Conservation (phyloP, 2,329 filamentous ascomycete species). For the Aspergillus uvarum region DNA sequence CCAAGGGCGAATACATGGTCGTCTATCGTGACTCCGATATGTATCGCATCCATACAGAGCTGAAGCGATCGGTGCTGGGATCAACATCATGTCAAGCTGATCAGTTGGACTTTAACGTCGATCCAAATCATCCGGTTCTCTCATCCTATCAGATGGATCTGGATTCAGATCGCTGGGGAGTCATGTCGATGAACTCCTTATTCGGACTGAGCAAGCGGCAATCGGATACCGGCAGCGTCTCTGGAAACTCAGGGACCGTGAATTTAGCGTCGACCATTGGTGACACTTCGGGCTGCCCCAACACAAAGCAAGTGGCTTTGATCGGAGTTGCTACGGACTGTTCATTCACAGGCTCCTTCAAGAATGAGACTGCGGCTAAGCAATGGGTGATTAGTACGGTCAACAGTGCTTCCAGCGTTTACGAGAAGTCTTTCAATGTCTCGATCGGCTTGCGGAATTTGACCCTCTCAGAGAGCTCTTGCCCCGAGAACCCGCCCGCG, state of each 20-base stretch:
- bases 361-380: slow-evolving; percentile 62
- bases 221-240: slow-evolving; percentile 65
- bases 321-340: slow-evolving; percentile 93
- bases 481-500: slow-evolving; percentile 66
- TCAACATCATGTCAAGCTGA: slow-evolving; percentile 69
- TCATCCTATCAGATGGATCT: slow-evolving; percentile 53
- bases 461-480: slow-evolving; percentile 71
- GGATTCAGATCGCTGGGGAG: slow-evolving; percentile 51
- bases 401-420: slow-evolving; percentile 82
- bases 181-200: slow-evolving; percentile 63
- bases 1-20: slow-evolving; percentile 75
- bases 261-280: slow-evolving; percentile 80
- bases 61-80: slow-evolving; percentile 59
- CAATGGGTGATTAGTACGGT: slow-evolving; percentile 78
- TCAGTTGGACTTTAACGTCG: slow-evolving; percentile 73
- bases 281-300: slow-evolving; percentile 78
- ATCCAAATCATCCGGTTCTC: slow-evolving; percentile 67
- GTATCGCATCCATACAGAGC: slow-evolving; percentile 54
- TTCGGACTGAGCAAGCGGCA: slow-evolving; percentile 66
- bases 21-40: slow-evolving; percentile 92
- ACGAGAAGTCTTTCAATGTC: slow-evolving; percentile 91
- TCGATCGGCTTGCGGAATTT: slow-evolving; percentile 86
- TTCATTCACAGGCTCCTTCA: slow-evolving; percentile 74
- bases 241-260: slow-evolving; percentile 74
- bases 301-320: slow-evolving; percentile 84